Conservation (phyloP, 768 basidiomycete species). For the Trametes maxima region DNA sequence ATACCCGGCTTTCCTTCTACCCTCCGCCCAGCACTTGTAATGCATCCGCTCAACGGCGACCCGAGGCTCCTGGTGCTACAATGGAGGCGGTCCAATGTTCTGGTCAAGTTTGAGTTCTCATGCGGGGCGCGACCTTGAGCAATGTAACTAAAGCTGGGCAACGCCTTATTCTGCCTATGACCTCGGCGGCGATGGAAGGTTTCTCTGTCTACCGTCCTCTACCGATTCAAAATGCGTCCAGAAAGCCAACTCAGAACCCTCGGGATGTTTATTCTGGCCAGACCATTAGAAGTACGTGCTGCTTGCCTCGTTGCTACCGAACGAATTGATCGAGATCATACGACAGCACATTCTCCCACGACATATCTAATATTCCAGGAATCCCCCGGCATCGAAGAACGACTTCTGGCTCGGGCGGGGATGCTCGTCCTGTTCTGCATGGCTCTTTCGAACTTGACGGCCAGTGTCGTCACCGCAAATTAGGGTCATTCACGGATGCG, state of each 20-base stretch:
- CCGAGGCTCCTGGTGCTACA: background rate
- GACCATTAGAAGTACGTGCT: background rate
- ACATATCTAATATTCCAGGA: background rate
- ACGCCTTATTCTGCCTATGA: conserved; percentile 6
- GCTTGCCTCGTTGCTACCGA: conserved; percentile 23
- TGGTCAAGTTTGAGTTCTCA: conserved; percentile 4
- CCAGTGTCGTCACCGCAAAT: background rate
- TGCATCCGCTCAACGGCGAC: background rate
- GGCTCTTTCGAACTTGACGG: background rate
- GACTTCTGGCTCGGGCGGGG: background rate
- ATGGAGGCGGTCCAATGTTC: background rate
- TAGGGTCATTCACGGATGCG: background rate
- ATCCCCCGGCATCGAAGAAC: background rate
- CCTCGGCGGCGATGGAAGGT: background rate
- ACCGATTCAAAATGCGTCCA: background rate
- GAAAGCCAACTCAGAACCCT: background rate
- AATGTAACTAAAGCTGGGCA: conserved; percentile 12
- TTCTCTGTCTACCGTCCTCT: background rate
- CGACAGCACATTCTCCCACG: conserved; percentile 3
- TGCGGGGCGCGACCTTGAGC: background rate
- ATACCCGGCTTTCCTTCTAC: background rate
- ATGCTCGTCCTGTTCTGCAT: background rate
- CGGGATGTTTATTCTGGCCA: background rate
- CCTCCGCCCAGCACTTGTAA: background rate
- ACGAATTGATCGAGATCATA: conserved; percentile 9